Percentiles rank a stretch among this genome's conserved stretches.
phyloP scores from a whole-genome alignment of 805 yeast species.

The Sugiyamaella marilandica region DNA sequence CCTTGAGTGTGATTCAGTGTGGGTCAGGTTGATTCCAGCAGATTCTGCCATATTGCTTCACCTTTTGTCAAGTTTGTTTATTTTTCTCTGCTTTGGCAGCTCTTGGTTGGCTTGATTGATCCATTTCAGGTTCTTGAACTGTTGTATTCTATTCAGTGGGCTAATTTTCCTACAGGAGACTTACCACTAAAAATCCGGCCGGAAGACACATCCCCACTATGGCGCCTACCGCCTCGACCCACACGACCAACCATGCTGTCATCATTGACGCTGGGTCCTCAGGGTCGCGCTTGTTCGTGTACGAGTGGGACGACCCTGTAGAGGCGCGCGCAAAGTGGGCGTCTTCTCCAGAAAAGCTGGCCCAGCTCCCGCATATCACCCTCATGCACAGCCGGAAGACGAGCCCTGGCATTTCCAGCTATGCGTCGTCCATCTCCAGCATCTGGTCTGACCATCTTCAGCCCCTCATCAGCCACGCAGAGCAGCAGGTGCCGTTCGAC shows the following conservation, averaged over 20 bases:
- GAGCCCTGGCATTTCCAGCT: conserved; percentile 82
- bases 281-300: conserved; percentile 84
- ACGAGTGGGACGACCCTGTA: conserved; percentile 64
- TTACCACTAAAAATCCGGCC: no score
- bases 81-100: no score
- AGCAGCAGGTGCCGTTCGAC: conserved; percentile 58
- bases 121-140: no score
- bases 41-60: no score
- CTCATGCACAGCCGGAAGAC: conserved; percentile 58
- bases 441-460: conserved; percentile 72
- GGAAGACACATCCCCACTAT: no score
- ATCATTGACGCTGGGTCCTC: conserved; percentile 95
- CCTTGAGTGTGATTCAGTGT: no score
- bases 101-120: no score
- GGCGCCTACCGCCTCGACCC: background rate
- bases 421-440: conserved; percentile 43
- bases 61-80: no score
- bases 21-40: no score
- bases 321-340: conserved; percentile 23
- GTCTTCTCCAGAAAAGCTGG: conserved; percentile 34
- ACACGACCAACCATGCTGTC: conserved; percentile 45
- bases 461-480: conserved; percentile 63
- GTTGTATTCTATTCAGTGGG: no score
- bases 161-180: no score
- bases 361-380: conserved; percentile 65